These are phyloP conservation scores for Parietichytrium sp. DNA, from an alignment of 108 stramenopile genomes.

Conservation along the genomic window DNA sequence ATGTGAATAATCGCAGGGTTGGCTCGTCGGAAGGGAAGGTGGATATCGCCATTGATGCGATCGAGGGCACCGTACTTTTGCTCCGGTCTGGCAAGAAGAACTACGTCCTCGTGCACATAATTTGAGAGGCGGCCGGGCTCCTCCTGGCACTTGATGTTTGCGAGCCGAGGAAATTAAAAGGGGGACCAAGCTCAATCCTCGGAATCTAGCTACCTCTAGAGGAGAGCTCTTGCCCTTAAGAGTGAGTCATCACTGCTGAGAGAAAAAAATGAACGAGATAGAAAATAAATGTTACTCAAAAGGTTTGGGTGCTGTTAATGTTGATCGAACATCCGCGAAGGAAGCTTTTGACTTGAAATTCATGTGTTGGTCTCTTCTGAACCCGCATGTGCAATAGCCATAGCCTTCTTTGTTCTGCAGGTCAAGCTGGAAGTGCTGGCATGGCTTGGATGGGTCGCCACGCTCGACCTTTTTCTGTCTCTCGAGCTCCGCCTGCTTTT, in stretches of 20 bases:
- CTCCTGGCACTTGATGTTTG: too few species aligned
- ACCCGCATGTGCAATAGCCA: neutral
- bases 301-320: neutral
- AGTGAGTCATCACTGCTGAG: too few species aligned
- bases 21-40: conserved; percentile 43
- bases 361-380: neutral
- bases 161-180: too few species aligned
- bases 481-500: neutral
- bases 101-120: conserved; percentile 47
- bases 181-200: too few species aligned
- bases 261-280: too few species aligned
- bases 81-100: conserved; percentile 64
- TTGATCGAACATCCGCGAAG: neutral
- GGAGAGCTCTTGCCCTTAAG: too few species aligned
- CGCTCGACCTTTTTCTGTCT: neutral
- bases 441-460: neutral
- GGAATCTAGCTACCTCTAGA: too few species aligned
- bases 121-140: neutral
- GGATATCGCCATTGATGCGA: conserved; percentile 40
- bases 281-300: too few species aligned
- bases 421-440: neutral
- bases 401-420: neutral
- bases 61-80: conserved; percentile 46
- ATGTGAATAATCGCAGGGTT: conserved; percentile 46
- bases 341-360: neutral